A percentile compares a stretch with the other conserved stretches of the same genome.
Evolutionary conservation across 352 stramenopile genomes (phyloP).

Genomic region (Phytophthora chlamydospora): DNA sequence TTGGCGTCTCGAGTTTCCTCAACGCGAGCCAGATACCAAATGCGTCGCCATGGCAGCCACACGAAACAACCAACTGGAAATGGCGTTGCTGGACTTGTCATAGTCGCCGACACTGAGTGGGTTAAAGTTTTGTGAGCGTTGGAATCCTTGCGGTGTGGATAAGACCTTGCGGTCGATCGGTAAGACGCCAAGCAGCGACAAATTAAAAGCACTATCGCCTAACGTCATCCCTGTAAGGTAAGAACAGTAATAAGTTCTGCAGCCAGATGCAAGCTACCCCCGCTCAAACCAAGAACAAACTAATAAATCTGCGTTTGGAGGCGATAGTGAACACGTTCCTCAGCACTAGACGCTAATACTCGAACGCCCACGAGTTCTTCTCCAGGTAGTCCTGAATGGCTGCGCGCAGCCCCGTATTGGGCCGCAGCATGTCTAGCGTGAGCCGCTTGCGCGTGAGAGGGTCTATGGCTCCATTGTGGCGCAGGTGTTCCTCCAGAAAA

Average conservation of each 20-base stretch:
- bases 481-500: constrained; percentile 74
- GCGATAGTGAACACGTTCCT: constrained; percentile 12
- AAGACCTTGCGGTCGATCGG: too few relatives aligned
- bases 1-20: constrained; percentile 20
- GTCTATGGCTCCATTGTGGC: constrained; percentile 69
- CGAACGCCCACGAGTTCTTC: constrained; percentile 79
- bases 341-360: constrained; percentile 41
- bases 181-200: too few relatives aligned
- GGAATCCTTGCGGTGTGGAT: neutral
- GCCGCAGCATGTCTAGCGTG: constrained; percentile 73
- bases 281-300: neutral
- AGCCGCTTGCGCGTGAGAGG: constrained; percentile 71
- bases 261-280: too few relatives aligned
- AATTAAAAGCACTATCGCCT: too few relatives aligned
- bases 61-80: constrained; percentile 33
- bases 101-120: neutral
- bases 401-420: constrained; percentile 66
- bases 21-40: constrained; percentile 60
- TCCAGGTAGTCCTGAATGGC: constrained; percentile 81
- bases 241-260: too few relatives aligned
- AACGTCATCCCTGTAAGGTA: too few relatives aligned
- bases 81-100: constrained; percentile 5
- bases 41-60: constrained; percentile 46
- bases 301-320: constrained; percentile 13
- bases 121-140: neutral